These are phyloP conservation scores for Zygnema cylindricum DNA, from an alignment of 139 green algal genomes.

Conservation along the genomic window DNA sequence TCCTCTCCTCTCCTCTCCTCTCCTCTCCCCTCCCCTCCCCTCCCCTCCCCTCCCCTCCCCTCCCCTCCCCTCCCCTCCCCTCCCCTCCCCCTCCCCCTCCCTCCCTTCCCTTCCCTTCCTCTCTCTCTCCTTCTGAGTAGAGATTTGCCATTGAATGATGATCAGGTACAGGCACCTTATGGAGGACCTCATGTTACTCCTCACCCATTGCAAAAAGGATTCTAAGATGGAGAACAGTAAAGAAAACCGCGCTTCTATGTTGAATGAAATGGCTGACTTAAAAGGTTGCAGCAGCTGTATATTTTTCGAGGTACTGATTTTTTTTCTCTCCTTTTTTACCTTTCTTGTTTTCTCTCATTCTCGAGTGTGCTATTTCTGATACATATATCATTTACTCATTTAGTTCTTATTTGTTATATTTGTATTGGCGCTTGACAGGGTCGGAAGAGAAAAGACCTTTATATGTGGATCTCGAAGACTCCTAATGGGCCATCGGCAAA, in stretches of 20 bases:
- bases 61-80: no score
- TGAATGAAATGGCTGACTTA: conserved; percentile 94
- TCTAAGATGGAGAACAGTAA: conserved; percentile 94
- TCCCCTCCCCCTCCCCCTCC: no score
- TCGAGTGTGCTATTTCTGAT: no score
- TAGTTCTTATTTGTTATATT: neutral
- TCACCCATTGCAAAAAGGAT: conserved; percentile 96
- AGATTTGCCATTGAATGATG: neutral
- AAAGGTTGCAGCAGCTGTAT: conserved; percentile 87
- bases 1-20: neutral
- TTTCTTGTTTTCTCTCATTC: no score
- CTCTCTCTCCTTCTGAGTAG: neutral
- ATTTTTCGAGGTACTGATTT: conserved; percentile 87
- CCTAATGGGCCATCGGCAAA: conserved; percentile 91
- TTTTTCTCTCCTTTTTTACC: neutral
- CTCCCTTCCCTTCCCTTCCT: no score
- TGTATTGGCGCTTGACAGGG: conserved; percentile 35
- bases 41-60: no score
- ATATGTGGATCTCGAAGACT: conserved; percentile 93
- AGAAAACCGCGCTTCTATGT: conserved; percentile 72
- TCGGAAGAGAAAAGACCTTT: conserved; percentile 95
- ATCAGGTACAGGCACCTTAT: conserved; percentile 91
- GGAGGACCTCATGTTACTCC: conserved; percentile 84
- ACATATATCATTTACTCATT: no score
- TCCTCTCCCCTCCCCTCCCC: no score